Base-by-base conservation (phyloP, 768 basidiomycete species). In the Russula foetens region DNA sequence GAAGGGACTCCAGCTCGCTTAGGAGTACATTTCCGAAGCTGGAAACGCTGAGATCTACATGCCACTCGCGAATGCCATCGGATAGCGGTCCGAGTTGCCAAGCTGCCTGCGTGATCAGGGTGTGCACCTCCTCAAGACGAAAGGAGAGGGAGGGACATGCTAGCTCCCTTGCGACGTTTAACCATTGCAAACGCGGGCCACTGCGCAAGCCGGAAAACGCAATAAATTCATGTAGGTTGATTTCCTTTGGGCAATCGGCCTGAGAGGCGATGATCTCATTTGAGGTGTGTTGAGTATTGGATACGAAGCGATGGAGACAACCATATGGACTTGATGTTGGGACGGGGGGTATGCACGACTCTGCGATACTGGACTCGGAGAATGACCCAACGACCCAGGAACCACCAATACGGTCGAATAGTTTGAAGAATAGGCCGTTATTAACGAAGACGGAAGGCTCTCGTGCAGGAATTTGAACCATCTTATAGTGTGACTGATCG, bases 121-220 rank as follows among this genome's bases (percentile, higher is more conserved):
- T 54, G 59, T 79, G 72, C 0, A 83, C 75, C n/a, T 75, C 76
- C 0, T 71, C 69, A 9, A 65, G 58, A 23, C 71, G 69, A 58
- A 84, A 76, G 9, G 71, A 73, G 56, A 84, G 62, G 0, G 66
- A 63, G n/a, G 72, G 70, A 7, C 71, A 71, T 6, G 72, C 71
- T 17, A 83, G 63, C 60, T 79, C 79, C 21, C 76, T 73, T 17
- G 73, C 59, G 43, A 83, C 75, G 60, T 83, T 83, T 43, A 75
- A 67, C 81, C 80, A 82, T 51, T 83, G 81, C 0, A 83, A 62
- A 1, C 59, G 67, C 0, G 70, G 59, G 0, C 81, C 81, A 38
- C 76, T 73, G 5, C 82, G 77, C 38, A 83, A 62, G 49, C 72
- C 69, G 14, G 74, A 76, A 53, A 80, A 83, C 0, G 76, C 72